These are phyloP conservation scores for Xylogone sp. DNA, from an alignment of 2,329 filamentous ascomycete genomes.

Conservation along the genomic window DNA sequence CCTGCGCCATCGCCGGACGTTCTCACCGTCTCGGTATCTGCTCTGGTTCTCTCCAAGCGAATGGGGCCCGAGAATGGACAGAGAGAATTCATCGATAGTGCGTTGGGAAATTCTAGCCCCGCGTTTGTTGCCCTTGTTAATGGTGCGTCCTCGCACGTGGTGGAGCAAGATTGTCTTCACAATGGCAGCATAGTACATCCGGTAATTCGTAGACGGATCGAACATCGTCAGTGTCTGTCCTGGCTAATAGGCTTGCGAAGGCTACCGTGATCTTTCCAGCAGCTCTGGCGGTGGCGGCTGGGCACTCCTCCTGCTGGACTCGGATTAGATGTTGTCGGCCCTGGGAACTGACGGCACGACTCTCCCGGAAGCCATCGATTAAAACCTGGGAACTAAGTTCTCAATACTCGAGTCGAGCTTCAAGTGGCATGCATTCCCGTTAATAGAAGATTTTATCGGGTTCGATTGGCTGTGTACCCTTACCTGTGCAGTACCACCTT, in stretches of 20 bases:
- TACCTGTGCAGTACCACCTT: too few species aligned
- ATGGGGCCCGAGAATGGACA: not conserved
- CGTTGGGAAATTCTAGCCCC: constrained; percentile 23
- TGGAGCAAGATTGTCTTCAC: constrained; percentile 31
- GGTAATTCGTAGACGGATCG: constrained; percentile 13
- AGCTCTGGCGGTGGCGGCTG: constrained; percentile 24
- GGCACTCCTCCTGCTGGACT: constrained; percentile 22
- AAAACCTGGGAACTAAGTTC: constrained; percentile 21
- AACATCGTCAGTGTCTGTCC: not conserved
- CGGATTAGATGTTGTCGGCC: constrained; percentile 21
- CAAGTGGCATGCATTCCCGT: constrained; percentile 31
- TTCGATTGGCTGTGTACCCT: too few species aligned
- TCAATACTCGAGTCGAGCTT: constrained; percentile 27
- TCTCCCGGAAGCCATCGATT: constrained; percentile 23
- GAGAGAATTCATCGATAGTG: constrained; percentile 1
- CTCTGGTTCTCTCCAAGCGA: not conserved
- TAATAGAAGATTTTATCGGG: too few species aligned
- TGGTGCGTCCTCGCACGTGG: constrained; percentile 28
- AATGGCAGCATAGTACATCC: constrained; percentile 31
- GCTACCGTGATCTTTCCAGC: constrained; percentile 28
- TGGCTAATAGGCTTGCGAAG: constrained; percentile 12
- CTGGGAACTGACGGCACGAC: constrained; percentile 21
- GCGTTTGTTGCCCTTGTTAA: constrained; percentile 29
- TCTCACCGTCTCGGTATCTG: constrained; percentile 19
- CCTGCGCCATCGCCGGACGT: constrained; percentile 28